Evolutionary conservation across 2,329 filamentous ascomycete species (phyloP).

Genomic region (Colletotrichum graminicola): DNA sequence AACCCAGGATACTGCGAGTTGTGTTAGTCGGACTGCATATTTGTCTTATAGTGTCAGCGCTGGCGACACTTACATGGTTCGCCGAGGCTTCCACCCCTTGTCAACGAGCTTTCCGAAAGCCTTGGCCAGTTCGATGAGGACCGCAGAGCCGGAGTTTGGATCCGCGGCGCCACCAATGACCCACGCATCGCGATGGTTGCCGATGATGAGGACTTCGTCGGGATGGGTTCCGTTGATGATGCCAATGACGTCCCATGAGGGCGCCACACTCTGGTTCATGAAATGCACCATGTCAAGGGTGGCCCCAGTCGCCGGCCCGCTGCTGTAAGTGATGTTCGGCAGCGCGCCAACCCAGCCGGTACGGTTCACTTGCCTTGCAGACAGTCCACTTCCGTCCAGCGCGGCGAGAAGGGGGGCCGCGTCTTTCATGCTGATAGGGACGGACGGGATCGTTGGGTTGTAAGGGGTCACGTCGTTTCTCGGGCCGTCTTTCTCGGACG

Average conservation of each 20-base stretch:
- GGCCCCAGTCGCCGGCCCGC: slow-evolving; percentile 21
- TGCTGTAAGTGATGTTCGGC: slow-evolving; percentile 34
- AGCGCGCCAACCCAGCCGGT: slow-evolving; percentile 30
- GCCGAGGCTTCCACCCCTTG: slow-evolving; percentile 63
- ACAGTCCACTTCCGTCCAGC: slow-evolving; percentile 21
- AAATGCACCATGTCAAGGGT: slow-evolving; percentile 33
- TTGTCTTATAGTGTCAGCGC: neutral
- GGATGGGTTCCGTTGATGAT: slow-evolving; percentile 56
- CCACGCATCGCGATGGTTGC: slow-evolving; percentile 68
- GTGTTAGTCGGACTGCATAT: neutral
- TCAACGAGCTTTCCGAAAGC: slow-evolving; percentile 61
- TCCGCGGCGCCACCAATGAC: slow-evolving; percentile 65
- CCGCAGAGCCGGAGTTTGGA: slow-evolving; percentile 63
- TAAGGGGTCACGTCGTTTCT: slow-evolving; percentile 29
- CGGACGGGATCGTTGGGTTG: slow-evolving; percentile 28
- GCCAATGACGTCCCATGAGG: slow-evolving; percentile 53
- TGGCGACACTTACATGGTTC: slow-evolving; percentile 55
- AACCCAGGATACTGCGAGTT: slow-evolving; percentile 44
- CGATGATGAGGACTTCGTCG: slow-evolving; percentile 59
- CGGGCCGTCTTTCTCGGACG: slow-evolving; percentile 29
- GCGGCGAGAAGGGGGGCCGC: slow-evolving; percentile 19
- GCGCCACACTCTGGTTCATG: slow-evolving; percentile 30
- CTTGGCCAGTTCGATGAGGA: slow-evolving; percentile 62
- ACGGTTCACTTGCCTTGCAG: slow-evolving; percentile 23
- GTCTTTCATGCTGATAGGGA: slow-evolving; percentile 34